Percentiles rank a stretch among this genome's conserved stretches.
Conservation (phyloP, 1,284 basidiomycete species). For the Tilletia caries region DNA sequence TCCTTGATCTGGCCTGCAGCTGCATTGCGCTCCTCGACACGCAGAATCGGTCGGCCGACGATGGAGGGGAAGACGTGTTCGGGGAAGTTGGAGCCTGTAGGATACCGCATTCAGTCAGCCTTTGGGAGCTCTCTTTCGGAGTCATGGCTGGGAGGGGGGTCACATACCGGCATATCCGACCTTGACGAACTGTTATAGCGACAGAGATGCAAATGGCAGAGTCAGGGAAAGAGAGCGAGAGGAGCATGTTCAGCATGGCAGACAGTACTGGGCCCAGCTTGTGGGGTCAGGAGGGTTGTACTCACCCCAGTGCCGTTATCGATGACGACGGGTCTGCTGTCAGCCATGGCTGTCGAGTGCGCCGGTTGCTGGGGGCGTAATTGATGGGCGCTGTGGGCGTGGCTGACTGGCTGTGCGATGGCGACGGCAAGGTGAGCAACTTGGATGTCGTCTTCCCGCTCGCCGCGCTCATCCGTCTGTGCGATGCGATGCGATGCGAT, state of each 20-base stretch:
- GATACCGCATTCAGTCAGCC: not conserved
- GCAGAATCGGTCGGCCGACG: conserved; percentile 91
- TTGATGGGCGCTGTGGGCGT: too few relatives aligned
- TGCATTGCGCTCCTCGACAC: conserved; percentile 88
- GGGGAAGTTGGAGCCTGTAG: conserved; percentile 68
- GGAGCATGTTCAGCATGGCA: too few relatives aligned
- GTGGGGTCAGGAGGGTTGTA: not conserved
- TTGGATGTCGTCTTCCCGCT: too few relatives aligned
- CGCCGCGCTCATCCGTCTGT: too few relatives aligned
- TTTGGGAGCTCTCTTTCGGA: not conserved
- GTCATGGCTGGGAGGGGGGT: conserved; percentile 53
- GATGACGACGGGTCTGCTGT: conserved; percentile 73
- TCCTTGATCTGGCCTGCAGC: conserved; percentile 66
- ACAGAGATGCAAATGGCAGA: too few relatives aligned
- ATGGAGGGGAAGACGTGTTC: conserved; percentile 97
- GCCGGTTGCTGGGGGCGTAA: too few relatives aligned
- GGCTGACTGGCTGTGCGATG: too few relatives aligned
- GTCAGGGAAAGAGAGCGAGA: too few relatives aligned
- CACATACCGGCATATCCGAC: conserved; percentile 88
- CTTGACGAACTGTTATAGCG: conserved; percentile 66
- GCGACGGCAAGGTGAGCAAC: too few relatives aligned
- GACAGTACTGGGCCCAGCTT: too few relatives aligned
- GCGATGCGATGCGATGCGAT: too few relatives aligned
- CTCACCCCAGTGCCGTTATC: conserved; percentile 93
- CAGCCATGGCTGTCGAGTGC: conserved; percentile 48